Evolutionary conservation across 2,329 filamentous ascomycete species (phyloP).

Genomic region (Aphanoascus verrucosus): DNA sequence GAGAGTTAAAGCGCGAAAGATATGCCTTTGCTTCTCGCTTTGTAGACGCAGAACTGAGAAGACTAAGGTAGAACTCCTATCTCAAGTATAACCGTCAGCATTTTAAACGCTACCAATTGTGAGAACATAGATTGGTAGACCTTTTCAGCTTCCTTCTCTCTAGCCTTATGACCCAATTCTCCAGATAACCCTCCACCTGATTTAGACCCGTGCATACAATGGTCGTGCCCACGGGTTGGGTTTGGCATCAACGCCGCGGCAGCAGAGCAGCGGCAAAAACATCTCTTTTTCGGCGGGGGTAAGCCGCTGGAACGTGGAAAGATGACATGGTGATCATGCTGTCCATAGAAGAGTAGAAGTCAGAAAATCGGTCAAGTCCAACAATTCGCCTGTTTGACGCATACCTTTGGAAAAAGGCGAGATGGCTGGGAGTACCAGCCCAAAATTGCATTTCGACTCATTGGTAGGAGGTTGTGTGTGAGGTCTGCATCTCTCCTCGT

Average conservation of each 20-base stretch:
- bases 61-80: constrained; percentile 74
- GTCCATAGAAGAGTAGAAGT: neutral
- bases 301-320: constrained; percentile 4
- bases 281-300: constrained; percentile 13
- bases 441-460: constrained; percentile 10
- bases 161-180: constrained; percentile 31
- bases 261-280: constrained; percentile 13
- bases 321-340: constrained; percentile 11
- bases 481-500: neutral
- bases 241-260: neutral
- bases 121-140: constrained; percentile 18
- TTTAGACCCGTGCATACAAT: neutral
- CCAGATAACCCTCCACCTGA: constrained; percentile 16
- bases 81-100: neutral
- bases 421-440: constrained; percentile 9
- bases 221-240: neutral
- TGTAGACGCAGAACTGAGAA: constrained; percentile 79
- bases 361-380: neutral
- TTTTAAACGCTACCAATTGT: neutral
- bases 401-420: constrained; percentile 12
- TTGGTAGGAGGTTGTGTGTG: constrained; percentile 1
- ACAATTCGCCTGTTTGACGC: neutral
- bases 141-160: constrained; percentile 37
- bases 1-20: constrained; percentile 65
- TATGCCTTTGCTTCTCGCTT: constrained; percentile 89